Base-by-base conservation (phyloP, 2,329 filamentous ascomycete species). In the Hymenotorrendiella dingleyae region DNA sequence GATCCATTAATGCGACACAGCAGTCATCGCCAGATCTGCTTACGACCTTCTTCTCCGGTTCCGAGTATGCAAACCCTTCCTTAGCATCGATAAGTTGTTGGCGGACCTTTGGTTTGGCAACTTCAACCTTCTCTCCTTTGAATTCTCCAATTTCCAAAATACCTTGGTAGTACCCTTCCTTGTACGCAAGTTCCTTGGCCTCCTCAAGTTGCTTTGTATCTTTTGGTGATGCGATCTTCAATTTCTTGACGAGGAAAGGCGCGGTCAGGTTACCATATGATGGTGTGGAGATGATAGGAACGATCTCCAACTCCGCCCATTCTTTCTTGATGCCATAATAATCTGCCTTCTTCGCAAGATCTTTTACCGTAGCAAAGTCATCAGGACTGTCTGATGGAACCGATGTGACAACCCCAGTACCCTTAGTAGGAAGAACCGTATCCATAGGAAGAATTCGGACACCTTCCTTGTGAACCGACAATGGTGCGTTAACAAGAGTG, bases 171-270 rank as follows among this genome's bases (percentile, higher is more conserved):
- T 87, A 97, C 12, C 90, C 93, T 62, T 96, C 90, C 67, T 93
- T 95, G 74, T 98, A 98, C 0, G 93, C 90, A 53, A 94, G 71
- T 54, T 97, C 91, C 69, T 98, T 98, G 34, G 93, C 93, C 64
- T 96, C 85, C 34, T 86, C 85, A 35, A 98, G 80, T 66, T 90
- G 84, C 62, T 86, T 93, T 26, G 82, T 78, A 61, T 98, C 93
- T 67, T 98, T 98, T 49, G 93, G 91, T 10, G 91, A 97, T 52
- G 87, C 83, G 61, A 98, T 98, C 74, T 97, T 97, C 64, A 96
- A 74, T 64, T 93, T 81, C 71, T 96, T 87, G 41, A 94, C 85
- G 46, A 98, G 71, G 56, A 81, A 77, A 52, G 85, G 82, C 0
- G 93, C 93, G 36, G 85, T 85, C 46, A 94, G 73, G 56, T 95